Base-by-base conservation (phyloP, 2,329 filamentous ascomycete species). In the Huntiella moniliformis region DNA sequence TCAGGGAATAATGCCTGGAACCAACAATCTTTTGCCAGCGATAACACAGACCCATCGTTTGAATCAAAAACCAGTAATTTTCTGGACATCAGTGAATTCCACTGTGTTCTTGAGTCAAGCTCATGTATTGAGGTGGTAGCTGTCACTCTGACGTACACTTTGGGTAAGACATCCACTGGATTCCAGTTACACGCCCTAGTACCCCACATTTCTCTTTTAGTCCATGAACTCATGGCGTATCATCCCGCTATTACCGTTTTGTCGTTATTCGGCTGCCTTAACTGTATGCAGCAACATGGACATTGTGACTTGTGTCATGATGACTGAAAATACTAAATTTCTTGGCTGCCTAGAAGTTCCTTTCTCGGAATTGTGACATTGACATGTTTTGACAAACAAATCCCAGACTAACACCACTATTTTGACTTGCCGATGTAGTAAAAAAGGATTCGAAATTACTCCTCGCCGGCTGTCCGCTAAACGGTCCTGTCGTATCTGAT, bases 1-100 rank as follows among this genome's bases (percentile, higher is more conserved):
- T 53, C 67, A 2, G 74, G 74, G 36, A 68, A 73, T 58, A 77
- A 78, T 54, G 70, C 71, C 45, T 77, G 70, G 70, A 57, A 59
- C 46, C 73, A 77, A 53, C 62, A 77, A 12, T 52, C 54, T 2
- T 67, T 74, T 48, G 38, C 38, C 5, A 10, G 43, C 36, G 11
- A 2, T 36, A 10, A 50, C 48, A 5, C n/a, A 11, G 15, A 15
- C 11, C 7, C 33, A 42, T 13, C 28, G 37, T 5, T 8, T 22
- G 6, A 10, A 10, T 22, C 22, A 28, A 3, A 28, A 28, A 3
- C 10, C 22, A 35, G 36, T 11, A 18, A 40, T 7, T 4, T 35
- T 12, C n/a, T 12, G 34, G 28, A 31, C 31, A n/a, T 10, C 28
- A 16, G 40, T n/a, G 16, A 15, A n/a, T 16, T 42, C 34, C 10